Evolutionary conservation across 1,139 yeast genomes (phyloP).

Genomic region (Dujonia santamariae): DNA sequence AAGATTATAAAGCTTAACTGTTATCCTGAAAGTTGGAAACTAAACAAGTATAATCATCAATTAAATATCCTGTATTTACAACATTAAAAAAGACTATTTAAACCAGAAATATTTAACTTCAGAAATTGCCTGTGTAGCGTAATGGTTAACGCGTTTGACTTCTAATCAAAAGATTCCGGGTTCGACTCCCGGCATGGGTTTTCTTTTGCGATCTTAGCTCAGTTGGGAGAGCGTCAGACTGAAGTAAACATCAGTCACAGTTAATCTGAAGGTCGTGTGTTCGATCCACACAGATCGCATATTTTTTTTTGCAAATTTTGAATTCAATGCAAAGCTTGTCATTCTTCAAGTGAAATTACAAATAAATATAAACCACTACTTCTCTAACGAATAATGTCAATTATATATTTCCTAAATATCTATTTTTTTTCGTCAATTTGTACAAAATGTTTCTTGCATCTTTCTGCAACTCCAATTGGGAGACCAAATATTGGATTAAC

Average conservation of each 20-base stretch:
- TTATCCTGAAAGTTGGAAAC: no score
- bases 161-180: conserved; percentile 18
- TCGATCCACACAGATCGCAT: conserved; percentile 91
- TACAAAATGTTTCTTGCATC: conserved; percentile 16
- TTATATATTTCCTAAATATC: no score
- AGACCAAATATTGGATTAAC: conserved; percentile 69
- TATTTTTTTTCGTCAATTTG: background rate
- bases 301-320: conserved; percentile 20
- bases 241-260: conserved; percentile 47
- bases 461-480: conserved; percentile 33
- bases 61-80: background rate
- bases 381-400: no score
- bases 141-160: conserved; percentile 18
- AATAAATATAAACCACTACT: no score
- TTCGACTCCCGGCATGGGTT: conserved; percentile 19
- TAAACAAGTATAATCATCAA: no score
- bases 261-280: conserved; percentile 87
- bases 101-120: no score
- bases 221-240: conserved; percentile 91
- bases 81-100: background rate
- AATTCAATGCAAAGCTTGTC: no score
- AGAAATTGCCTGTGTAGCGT: conserved; percentile 16
- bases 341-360: no score
- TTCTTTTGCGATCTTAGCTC: conserved; percentile 63
- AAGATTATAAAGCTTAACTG: no score